Evolutionary conservation across 2,329 filamentous ascomycete species (phyloP).

Genomic region (Claviceps africana): DNA sequence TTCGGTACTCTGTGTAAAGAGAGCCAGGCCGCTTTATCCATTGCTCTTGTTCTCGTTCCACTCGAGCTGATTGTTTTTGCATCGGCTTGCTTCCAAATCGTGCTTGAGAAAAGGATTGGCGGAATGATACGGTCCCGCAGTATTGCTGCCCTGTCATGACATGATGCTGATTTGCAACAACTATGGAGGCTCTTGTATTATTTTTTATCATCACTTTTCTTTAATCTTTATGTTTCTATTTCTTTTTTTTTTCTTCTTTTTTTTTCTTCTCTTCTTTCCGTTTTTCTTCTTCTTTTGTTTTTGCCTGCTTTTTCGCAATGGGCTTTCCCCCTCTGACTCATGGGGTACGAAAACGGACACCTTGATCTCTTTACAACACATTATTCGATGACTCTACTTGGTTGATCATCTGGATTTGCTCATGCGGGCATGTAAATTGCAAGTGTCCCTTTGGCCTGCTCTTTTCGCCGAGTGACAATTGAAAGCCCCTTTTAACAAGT

Average conservation of each 20-base stretch:
- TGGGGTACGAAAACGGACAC: no score
- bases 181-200: no score
- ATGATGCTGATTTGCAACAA: neutral
- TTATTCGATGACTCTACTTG: no score
- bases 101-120: slow-evolving; percentile 28
- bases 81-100: slow-evolving; percentile 29
- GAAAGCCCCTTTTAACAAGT: neutral
- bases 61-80: slow-evolving; percentile 36
- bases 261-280: neutral
- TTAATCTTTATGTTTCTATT: neutral
- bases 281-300: no score
- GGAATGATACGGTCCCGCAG: slow-evolving; percentile 16
- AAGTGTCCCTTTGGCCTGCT: neutral
- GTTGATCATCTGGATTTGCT: no score
- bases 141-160: slow-evolving; percentile 15
- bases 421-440: neutral
- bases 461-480: neutral
- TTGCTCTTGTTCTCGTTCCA: slow-evolving; percentile 43
- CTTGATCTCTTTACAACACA: no score
- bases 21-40: slow-evolving; percentile 37
- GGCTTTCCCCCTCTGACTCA: no score
- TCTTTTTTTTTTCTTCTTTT: neutral
- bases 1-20: slow-evolving; percentile 44
- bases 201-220: no score
- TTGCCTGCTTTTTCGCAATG: no score